A percentile compares a stretch with the other conserved stretches of the same genome.
Conservation (phyloP, 2,329 filamentous ascomycete species). For the Penicillium sp. region DNA sequence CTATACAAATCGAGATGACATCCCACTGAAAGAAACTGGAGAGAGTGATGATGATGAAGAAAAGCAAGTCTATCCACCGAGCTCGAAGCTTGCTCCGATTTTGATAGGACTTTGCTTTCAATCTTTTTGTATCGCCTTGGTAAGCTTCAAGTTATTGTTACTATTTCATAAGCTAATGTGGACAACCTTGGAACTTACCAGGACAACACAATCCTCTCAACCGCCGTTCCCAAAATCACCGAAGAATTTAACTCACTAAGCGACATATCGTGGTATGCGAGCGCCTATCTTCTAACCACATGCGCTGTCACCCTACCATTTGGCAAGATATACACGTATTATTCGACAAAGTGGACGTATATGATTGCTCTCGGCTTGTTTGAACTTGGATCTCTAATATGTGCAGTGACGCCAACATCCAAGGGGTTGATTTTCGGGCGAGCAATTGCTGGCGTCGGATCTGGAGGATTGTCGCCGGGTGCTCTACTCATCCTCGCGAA, state of each 20-base stretch:
- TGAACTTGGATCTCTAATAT: slow-evolving; percentile 41
- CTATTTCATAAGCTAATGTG: background rate
- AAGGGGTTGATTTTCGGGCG: slow-evolving; percentile 40
- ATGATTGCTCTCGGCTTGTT: slow-evolving; percentile 40
- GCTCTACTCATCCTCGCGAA: slow-evolving; percentile 40
- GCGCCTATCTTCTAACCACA: slow-evolving; percentile 43
- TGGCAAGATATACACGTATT: slow-evolving; percentile 45
- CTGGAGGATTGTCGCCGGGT: slow-evolving; percentile 40
- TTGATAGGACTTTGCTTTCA: slow-evolving; percentile 36
- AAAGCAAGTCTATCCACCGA: slow-evolving; percentile 31
- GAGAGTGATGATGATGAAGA: slow-evolving; percentile 17
- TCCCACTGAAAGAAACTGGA: slow-evolving; percentile 16
- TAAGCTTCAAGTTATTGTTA: slow-evolving; percentile 6
- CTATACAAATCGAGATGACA: slow-evolving; percentile 15
- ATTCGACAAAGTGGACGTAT: slow-evolving; percentile 44
- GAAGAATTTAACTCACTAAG: slow-evolving; percentile 46
- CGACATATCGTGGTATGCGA: slow-evolving; percentile 50
- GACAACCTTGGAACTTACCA: slow-evolving; percentile 4
- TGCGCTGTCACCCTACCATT: slow-evolving; percentile 43
- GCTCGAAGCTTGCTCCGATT: slow-evolving; percentile 32
- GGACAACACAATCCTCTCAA: slow-evolving; percentile 45
- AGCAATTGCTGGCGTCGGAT: slow-evolving; percentile 40
- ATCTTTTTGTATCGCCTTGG: slow-evolving; percentile 39
- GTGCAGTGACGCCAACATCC: slow-evolving; percentile 38
- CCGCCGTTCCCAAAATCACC: slow-evolving; percentile 48